Evolutionary conservation across 768 basidiomycete species (phyloP).

Genomic region (Suillus brevipes): DNA sequence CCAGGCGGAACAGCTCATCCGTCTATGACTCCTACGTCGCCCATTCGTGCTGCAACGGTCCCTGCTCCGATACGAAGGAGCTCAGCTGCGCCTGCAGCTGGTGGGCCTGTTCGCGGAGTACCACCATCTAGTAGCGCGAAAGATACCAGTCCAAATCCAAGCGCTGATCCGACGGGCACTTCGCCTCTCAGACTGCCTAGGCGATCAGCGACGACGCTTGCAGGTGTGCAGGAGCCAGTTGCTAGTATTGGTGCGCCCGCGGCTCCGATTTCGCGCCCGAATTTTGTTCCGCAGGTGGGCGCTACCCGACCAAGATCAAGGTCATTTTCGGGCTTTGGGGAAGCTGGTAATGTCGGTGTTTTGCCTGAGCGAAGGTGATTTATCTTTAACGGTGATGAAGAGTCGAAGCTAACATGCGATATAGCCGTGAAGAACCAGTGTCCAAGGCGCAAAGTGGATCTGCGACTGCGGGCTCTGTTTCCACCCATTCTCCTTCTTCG

Average conservation of each 20-base stretch:
- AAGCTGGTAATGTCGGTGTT: constrained; percentile 16
- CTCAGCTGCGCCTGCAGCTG: not conserved
- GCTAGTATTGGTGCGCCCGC: constrained; percentile 5
- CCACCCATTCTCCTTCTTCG: not conserved
- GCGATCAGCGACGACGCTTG: constrained; percentile 12
- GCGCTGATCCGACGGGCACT: not conserved
- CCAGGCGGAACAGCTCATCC: not conserved
- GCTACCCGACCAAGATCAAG: constrained; percentile 58
- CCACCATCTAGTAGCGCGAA: not conserved
- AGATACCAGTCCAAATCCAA: not conserved
- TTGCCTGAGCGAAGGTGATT: constrained; percentile 22
- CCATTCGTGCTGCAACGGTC: constrained; percentile 32
- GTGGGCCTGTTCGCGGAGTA: not conserved
- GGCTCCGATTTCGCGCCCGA: constrained; percentile 50
- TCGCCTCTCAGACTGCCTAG: constrained; percentile 20
- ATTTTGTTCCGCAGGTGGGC: constrained; percentile 61
- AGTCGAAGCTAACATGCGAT: constrained; percentile 10
- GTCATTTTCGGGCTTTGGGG: constrained; percentile 75
- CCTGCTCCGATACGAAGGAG: constrained; percentile 30
- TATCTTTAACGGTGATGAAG: not conserved
- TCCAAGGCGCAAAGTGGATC: constrained; percentile 5
- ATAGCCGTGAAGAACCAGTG: constrained; percentile 26
- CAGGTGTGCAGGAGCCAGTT: not conserved
- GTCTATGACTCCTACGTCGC: constrained; percentile 10
- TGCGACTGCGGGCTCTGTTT: not conserved